A percentile compares a stretch with the other conserved stretches of the same genome.
These are phyloP conservation scores for Phytomonas sp. DNA, from an alignment of 208 protist species.

Conservation along the genomic window DNA sequence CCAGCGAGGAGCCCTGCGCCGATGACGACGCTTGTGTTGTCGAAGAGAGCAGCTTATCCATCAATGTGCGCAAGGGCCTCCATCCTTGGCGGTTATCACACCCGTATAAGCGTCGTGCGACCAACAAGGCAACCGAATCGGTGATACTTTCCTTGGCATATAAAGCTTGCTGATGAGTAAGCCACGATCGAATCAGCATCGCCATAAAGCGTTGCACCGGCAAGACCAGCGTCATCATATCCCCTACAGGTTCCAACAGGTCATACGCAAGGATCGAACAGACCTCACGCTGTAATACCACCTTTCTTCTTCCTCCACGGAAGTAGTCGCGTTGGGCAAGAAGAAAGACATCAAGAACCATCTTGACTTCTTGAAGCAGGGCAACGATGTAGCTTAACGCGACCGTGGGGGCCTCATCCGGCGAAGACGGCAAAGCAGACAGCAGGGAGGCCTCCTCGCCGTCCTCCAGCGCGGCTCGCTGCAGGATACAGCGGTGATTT, in stretches of 20 bases:
- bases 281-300: slow-evolving; percentile 19
- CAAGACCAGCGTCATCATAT: slow-evolving; percentile 36
- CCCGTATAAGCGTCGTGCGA: not conserved
- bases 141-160: slow-evolving; percentile 8
- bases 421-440: no score
- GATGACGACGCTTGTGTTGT: slow-evolving; percentile 6
- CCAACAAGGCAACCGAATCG: not conserved
- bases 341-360: slow-evolving; percentile 17
- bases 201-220: slow-evolving; percentile 39
- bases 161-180: slow-evolving; percentile 16
- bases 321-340: slow-evolving; percentile 22
- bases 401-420: not conserved
- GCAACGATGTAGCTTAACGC: slow-evolving; percentile 13
- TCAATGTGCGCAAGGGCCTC: slow-evolving; percentile 13
- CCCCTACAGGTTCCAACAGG: slow-evolving; percentile 21
- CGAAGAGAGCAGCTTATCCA: slow-evolving; percentile 21
- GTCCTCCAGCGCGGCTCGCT: no score
- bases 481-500: no score
- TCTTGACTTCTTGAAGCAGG: slow-evolving; percentile 20
- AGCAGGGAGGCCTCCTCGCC: no score
- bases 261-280: slow-evolving; percentile 23
- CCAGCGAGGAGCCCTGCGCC: slow-evolving; percentile 9
- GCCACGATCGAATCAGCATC: slow-evolving; percentile 33
- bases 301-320: slow-evolving; percentile 14
- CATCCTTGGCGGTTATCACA: no score